Conservation (phyloP, 2,329 filamentous ascomycete species). For the Emergomyces orientalis region DNA sequence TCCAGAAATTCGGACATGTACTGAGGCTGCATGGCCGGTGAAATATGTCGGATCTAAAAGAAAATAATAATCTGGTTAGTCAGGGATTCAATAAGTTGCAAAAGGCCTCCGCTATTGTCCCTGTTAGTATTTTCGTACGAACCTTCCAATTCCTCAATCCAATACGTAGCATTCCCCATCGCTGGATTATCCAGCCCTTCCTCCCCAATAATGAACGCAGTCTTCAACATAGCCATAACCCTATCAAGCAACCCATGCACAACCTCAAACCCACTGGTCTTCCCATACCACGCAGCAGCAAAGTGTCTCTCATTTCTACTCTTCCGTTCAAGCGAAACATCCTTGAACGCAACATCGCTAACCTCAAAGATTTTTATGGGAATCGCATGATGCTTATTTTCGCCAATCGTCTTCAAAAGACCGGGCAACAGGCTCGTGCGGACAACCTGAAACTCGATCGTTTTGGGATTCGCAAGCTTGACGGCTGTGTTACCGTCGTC, state of each 20-base stretch:
- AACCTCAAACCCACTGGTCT: constrained; percentile 86
- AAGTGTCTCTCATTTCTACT: constrained; percentile 90
- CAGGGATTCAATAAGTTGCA: no score
- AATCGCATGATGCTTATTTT: constrained; percentile 81
- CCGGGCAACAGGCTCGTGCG: constrained; percentile 78
- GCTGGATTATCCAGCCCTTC: constrained; percentile 56
- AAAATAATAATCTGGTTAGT: neutral
- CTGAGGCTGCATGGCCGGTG: constrained; percentile 74
- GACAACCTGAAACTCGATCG: constrained; percentile 84
- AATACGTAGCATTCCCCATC: constrained; percentile 62
- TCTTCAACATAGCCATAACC: constrained; percentile 83
- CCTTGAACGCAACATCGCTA: constrained; percentile 86
- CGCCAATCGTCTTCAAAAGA: constrained; percentile 82
- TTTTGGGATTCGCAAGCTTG: constrained; percentile 85
- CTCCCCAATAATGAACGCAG: constrained; percentile 66
- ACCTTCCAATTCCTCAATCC: constrained; percentile 83
- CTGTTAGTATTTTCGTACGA: neutral
- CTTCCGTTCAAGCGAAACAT: constrained; percentile 69
- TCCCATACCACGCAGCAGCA: constrained; percentile 91
- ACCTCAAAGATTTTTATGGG: constrained; percentile 91
- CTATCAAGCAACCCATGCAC: constrained; percentile 92
- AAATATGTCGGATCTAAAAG: constrained; percentile 70
- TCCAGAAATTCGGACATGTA: constrained; percentile 65
- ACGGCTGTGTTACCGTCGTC: constrained; percentile 79
- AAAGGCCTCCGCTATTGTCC: no score